phyloP scores from a whole-genome alignment of 257 asterid species.

The Ocimum tenuiflorum region DNA sequence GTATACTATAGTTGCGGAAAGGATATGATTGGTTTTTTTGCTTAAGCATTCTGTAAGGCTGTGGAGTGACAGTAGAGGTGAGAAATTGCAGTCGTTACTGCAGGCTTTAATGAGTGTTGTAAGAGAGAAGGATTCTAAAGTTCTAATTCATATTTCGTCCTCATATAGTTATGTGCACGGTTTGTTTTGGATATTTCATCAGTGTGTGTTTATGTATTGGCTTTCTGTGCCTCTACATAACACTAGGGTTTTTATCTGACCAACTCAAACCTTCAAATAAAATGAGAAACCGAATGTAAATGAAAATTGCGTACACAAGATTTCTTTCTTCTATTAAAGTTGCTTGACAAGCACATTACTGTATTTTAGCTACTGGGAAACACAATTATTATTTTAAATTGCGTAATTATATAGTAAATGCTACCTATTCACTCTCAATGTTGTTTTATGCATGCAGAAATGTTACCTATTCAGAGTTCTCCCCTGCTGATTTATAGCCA shows the following conservation, averaged over 20 bases:
- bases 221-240: neutral
- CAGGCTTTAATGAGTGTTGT: conserved; percentile 2
- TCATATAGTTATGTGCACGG: neutral
- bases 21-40: neutral
- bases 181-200: neutral
- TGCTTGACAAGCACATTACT: neutral
- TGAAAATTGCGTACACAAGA: neutral
- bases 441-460: neutral
- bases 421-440: neutral
- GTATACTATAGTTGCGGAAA: conserved; percentile 33
- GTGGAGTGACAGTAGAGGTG: conserved; percentile 11
- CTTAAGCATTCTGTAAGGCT: neutral
- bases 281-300: neutral
- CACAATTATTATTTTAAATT: neutral
- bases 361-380: neutral
- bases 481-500: neutral
- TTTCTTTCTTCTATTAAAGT: neutral
- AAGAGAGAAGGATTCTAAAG: conserved; percentile 9
- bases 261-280: neutral
- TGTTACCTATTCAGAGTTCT: neutral
- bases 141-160: conserved; percentile 6
- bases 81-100: conserved; percentile 6
- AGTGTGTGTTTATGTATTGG: neutral
- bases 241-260: neutral
- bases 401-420: neutral